Evolutionary conservation across 148 eudicot species (phyloP).

Genomic region (Spergularia bocconei): DNA sequence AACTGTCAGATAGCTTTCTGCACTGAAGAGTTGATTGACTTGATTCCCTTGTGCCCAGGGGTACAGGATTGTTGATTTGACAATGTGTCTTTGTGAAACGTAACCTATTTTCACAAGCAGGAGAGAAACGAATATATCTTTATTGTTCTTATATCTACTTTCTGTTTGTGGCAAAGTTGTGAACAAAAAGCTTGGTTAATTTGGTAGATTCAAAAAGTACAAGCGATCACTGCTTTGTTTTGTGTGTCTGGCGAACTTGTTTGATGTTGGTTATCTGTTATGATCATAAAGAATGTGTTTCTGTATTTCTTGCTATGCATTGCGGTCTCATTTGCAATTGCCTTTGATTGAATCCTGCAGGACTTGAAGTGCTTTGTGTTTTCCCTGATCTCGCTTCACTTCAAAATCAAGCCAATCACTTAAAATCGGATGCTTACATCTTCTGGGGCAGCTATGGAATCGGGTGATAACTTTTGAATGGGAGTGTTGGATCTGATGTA

Average conservation of each 20-base stretch:
- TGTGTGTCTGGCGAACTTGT: background rate
- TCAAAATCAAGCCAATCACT: slow-evolving; percentile 71
- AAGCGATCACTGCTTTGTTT: background rate
- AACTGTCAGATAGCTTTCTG: no score
- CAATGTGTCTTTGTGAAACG: no score
- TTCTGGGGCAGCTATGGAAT: background rate
- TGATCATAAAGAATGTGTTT: background rate
- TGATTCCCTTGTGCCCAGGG: no score
- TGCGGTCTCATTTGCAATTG: background rate
- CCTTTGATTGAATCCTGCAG: slow-evolving; percentile 36
- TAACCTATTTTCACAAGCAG: no score
- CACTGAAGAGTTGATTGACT: no score
- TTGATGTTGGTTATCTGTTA: background rate
- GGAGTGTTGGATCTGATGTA: background rate
- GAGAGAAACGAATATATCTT: no score
- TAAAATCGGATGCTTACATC: background rate
- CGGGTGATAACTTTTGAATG: background rate
- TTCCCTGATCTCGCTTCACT: slow-evolving; percentile 71
- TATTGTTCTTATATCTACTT: no score
- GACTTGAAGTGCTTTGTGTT: slow-evolving; percentile 81
- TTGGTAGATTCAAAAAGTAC: background rate
- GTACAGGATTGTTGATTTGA: no score
- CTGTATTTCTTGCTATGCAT: background rate
- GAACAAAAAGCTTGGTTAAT: no score
- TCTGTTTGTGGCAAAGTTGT: no score